A percentile compares a stretch with the other conserved stretches of the same genome.
phyloP scores from a whole-genome alignment of 176 grass and related monocot genomes.

The Calamus simplicifolius region DNA sequence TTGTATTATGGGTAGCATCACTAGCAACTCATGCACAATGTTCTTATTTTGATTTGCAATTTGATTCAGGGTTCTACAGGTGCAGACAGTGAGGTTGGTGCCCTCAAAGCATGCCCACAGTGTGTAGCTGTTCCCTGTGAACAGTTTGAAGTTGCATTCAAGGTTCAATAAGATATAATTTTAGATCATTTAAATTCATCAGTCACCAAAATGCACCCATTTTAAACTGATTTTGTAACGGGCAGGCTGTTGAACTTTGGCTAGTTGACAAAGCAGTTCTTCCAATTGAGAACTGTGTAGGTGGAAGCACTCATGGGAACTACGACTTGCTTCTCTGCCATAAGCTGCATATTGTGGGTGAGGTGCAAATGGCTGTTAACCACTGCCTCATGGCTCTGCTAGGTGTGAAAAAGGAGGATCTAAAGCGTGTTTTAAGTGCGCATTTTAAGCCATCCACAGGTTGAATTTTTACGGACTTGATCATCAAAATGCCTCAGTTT shows the following conservation, averaged over 20 bases:
- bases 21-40: too few relatives aligned
- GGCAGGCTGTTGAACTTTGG: conserved; percentile 51
- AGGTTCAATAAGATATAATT: conserved; percentile 20
- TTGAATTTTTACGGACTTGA: background rate
- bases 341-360: conserved; percentile 47
- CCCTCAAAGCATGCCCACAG: conserved; percentile 40
- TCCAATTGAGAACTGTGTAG: conserved; percentile 54
- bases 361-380: conserved; percentile 41
- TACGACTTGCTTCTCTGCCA: conserved; percentile 58
- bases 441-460: conserved; percentile 52
- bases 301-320: conserved; percentile 52
- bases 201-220: background rate
- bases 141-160: conserved; percentile 41
- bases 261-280: conserved; percentile 48
- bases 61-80: conserved; percentile 40
- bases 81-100: conserved; percentile 39
- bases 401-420: conserved; percentile 25
- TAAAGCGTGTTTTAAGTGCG: conserved; percentile 42
- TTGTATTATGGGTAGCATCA: too few relatives aligned
- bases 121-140: conserved; percentile 44
- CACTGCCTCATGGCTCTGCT: conserved; percentile 51
- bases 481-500: background rate
- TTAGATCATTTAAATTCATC: too few relatives aligned
- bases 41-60: background rate
- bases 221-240: conserved; percentile 7